These are phyloP conservation scores for Gautieria morchelliformis DNA, from an alignment of 768 basidiomycete genomes.

Conservation along the genomic window DNA sequence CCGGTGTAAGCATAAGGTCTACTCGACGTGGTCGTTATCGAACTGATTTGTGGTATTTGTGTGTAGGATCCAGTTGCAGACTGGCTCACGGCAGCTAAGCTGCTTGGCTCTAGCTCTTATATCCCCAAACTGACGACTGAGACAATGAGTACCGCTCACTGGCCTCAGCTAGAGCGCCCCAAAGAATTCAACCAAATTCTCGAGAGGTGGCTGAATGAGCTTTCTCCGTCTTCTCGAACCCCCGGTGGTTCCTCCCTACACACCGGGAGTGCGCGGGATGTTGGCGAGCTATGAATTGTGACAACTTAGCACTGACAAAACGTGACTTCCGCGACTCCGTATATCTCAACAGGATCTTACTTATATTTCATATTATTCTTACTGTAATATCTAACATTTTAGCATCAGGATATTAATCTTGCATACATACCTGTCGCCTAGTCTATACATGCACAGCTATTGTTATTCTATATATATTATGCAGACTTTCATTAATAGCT, in stretches of 20 bases:
- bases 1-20: constrained; percentile 19
- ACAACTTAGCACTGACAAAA: too few species aligned
- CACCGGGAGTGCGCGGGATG: background rate
- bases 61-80: constrained; percentile 36
- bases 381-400: too few species aligned
- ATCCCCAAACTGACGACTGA: constrained; percentile 26
- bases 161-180: constrained; percentile 60
- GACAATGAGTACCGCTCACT: constrained; percentile 50
- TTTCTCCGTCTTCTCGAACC: background rate
- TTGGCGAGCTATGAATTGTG: background rate
- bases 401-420: too few species aligned
- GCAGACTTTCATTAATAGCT: too few species aligned
- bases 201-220: constrained; percentile 38
- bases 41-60: background rate
- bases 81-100: constrained; percentile 25
- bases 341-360: too few species aligned
- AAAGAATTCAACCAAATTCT: constrained; percentile 40
- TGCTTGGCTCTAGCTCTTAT: constrained; percentile 20
- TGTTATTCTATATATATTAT: too few species aligned
- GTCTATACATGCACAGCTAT: too few species aligned
- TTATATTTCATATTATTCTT: too few species aligned
- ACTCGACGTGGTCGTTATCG: background rate
- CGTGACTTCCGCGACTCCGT: too few species aligned
- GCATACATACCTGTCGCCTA: too few species aligned
- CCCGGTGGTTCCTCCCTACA: background rate